phyloP scores from a whole-genome alignment of 2,329 filamentous ascomycete species.

The Amphichorda felina region DNA sequence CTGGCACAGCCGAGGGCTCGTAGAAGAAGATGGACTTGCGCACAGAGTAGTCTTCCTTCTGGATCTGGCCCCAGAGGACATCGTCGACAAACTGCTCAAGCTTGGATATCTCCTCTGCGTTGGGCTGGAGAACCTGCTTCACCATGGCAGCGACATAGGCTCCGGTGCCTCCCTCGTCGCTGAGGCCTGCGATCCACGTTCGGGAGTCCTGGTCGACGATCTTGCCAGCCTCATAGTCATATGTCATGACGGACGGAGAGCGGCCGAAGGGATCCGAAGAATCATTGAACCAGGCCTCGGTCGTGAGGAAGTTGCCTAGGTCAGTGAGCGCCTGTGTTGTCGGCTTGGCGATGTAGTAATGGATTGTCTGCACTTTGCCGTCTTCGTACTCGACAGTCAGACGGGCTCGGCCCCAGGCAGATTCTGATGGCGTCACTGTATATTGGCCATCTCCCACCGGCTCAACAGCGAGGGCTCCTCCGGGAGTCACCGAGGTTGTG shows the following conservation, averaged over 20 bases:
- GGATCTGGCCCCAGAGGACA: conserved; percentile 36
- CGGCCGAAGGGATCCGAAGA: conserved; percentile 40
- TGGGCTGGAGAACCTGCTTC: conserved; percentile 40
- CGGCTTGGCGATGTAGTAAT: conserved; percentile 42
- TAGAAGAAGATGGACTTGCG: conserved; percentile 47
- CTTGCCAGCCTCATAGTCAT: conserved; percentile 34
- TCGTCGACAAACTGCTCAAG: conserved; percentile 41
- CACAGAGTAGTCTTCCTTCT: conserved; percentile 33
- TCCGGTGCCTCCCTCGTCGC: conserved; percentile 46
- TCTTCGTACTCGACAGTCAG: no score
- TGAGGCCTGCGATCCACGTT: conserved; percentile 47
- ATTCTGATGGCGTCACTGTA: no score
- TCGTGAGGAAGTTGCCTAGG: conserved; percentile 41
- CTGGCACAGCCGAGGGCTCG: conserved; percentile 27
- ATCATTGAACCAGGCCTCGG: conserved; percentile 37
- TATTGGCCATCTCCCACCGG: no score
- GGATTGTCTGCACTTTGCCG: conserved; percentile 46
- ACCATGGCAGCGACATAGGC: conserved; percentile 41
- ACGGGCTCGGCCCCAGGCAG: no score
- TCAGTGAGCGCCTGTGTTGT: conserved; percentile 28
- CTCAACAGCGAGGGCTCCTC: no score
- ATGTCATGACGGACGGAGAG: conserved; percentile 42
- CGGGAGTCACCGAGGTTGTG: no score
- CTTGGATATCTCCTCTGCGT: conserved; percentile 32
- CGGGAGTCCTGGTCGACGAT: conserved; percentile 34